phyloP scores from a whole-genome alignment of 2,329 filamentous ascomycete genomes.

The Sporothrix brasiliensis region DNA sequence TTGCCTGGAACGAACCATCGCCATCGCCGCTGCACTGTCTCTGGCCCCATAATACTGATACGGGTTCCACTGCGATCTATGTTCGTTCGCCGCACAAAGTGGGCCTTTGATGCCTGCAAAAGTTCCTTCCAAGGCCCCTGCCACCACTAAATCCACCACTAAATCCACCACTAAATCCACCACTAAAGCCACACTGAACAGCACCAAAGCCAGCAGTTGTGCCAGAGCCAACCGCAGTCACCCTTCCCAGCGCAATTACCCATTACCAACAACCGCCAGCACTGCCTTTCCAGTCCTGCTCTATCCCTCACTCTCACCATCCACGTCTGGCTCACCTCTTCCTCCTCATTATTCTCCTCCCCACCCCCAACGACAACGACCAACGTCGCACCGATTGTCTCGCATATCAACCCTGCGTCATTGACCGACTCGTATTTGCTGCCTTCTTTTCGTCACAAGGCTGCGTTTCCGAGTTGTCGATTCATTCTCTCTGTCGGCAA shows the following conservation, averaged over 20 bases:
- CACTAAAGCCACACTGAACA: not conserved
- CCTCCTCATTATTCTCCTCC: conserved; percentile 1
- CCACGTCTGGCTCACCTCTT: not conserved
- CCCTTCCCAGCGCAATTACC: not conserved
- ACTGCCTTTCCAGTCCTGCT: conserved; percentile 7
- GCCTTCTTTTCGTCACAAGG: conserved; percentile 8
- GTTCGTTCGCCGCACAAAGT: conserved; percentile 25
- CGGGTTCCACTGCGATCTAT: conserved; percentile 25
- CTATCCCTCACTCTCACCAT: conserved; percentile 16
- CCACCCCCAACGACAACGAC: not conserved
- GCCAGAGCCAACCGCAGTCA: not conserved
- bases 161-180: not conserved
- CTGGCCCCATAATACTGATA: conserved; percentile 20
- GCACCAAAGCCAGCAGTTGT: not conserved
- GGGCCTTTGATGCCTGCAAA: conserved; percentile 17
- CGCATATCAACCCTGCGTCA: conserved; percentile 10
- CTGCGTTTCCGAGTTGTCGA: conserved; percentile 14
- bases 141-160: not conserved
- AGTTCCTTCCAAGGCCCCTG: not conserved
- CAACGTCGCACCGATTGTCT: conserved; percentile 20
- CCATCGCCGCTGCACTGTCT: not conserved
- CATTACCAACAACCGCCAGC: conserved; percentile 10
- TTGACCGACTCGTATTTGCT: conserved; percentile 14
- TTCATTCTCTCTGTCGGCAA: not conserved
- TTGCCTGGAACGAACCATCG: conserved; percentile 8